A percentile compares a stretch with the other conserved stretches of the same genome.
Conservation (phyloP, 2,329 filamentous ascomycete genomes). For the Lomentospora prolificans region DNA sequence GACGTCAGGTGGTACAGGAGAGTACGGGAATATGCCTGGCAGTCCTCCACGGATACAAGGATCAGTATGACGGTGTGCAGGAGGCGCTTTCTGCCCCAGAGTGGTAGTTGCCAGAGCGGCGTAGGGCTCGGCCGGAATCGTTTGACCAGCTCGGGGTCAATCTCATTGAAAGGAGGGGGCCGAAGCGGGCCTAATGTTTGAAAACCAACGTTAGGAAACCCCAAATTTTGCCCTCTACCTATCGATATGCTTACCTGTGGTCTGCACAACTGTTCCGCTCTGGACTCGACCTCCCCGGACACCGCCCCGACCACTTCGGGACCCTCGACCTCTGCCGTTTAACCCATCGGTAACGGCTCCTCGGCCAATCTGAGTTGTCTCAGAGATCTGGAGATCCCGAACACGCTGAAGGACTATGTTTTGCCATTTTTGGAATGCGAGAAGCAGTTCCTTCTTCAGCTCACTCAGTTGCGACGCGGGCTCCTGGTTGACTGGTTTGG, state of each 20-base stretch:
- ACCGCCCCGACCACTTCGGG: conserved; percentile 23
- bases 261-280: conserved; percentile 14
- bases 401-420: conserved; percentile 59
- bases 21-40: conserved; percentile 62
- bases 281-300: conserved; percentile 16
- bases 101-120: conserved; percentile 46
- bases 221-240: background rate
- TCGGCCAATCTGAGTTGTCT: conserved; percentile 16
- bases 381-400: conserved; percentile 52
- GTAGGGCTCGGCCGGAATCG: conserved; percentile 52
- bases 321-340: conserved; percentile 1
- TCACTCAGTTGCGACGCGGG: conserved; percentile 44
- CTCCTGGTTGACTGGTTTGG: conserved; percentile 13
- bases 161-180: conserved; percentile 26
- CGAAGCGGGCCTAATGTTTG: conserved; percentile 25
- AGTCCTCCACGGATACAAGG: conserved; percentile 67
- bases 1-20: conserved; percentile 61
- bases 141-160: conserved; percentile 36
- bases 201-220: background rate
- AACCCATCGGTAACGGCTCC: background rate
- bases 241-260: conserved; percentile 10
- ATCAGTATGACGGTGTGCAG: conserved; percentile 65
- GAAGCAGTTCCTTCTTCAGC: conserved; percentile 58
- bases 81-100: conserved; percentile 55
- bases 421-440: conserved; percentile 75